Conservation (phyloP, 352 stramenopile species). For the Peronosclerospora sorghi region DNA sequence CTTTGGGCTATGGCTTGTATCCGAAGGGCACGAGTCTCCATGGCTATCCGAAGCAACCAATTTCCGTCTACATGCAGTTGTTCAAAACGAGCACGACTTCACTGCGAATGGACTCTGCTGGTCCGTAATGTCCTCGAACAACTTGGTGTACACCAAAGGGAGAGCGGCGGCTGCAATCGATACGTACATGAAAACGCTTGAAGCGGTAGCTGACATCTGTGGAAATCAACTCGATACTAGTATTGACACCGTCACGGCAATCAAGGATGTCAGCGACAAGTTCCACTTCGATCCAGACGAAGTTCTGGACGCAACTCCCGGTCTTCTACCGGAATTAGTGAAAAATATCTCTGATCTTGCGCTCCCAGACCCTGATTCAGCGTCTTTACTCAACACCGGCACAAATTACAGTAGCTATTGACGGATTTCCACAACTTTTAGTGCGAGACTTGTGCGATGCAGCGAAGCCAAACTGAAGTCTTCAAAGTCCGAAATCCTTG, state of each 20-base stretch:
- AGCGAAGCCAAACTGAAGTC: constrained; percentile 17
- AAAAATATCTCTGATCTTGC: constrained; percentile 42
- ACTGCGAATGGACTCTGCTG: constrained; percentile 59
- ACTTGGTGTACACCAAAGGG: constrained; percentile 30
- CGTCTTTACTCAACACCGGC: constrained; percentile 54
- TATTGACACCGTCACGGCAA: constrained; percentile 36
- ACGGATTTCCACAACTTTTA: constrained; percentile 56
- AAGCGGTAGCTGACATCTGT: constrained; percentile 29
- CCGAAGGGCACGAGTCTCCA: constrained; percentile 49
- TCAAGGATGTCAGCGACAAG: constrained; percentile 71
- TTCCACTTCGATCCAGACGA: constrained; percentile 61
- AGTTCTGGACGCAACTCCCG: constrained; percentile 31
- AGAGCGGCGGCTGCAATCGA: constrained; percentile 29
- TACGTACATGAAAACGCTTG: constrained; percentile 30
- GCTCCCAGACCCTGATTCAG: constrained; percentile 67
- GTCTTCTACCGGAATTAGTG: constrained; percentile 34
- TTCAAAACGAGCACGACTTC: constrained; percentile 75
- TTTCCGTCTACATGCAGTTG: constrained; percentile 70
- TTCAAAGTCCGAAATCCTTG: constrained; percentile 48
- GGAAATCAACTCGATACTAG: constrained; percentile 36
- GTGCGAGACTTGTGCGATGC: constrained; percentile 47
- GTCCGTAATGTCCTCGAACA: constrained; percentile 40
- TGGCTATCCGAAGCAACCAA: constrained; percentile 47
- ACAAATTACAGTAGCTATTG: constrained; percentile 57
- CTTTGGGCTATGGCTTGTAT: constrained; percentile 60